Evolutionary conservation across 2,329 filamentous ascomycete species (phyloP), one percentile per base, ranked within the genome.

Genomic region (Alternaria infectoria): DNA sequence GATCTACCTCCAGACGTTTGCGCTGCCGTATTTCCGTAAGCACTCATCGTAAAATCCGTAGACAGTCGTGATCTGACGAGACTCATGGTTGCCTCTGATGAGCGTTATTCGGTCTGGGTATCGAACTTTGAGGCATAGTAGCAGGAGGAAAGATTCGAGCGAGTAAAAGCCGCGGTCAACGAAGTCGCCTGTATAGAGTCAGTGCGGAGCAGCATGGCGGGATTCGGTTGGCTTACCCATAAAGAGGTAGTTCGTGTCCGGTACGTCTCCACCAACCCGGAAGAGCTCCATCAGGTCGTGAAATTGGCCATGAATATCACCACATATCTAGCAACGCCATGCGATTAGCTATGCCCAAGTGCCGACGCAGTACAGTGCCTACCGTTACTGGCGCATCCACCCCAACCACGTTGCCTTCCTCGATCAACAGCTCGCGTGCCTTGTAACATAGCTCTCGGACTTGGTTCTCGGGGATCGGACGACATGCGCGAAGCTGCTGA

Each of bases 31-130:
- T 82, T 98, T 98, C 57, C 95, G 87, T 67, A 97, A 86, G 76
- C 95, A 98, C 83, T 98, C 95, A 77, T 98, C 95, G 83, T 98
- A 98, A 83, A 98, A 98, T 66, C 95, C 95, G 79, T 98, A 98
- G 13, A 98, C 95, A 6, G 93, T 97, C 21, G 95, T 98, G 69
- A 98, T 98, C 80, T 98, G 95, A 62, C 95, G 89, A 47, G 94
- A 97, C 82, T 98, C 95, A 84, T 97, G 93, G 79, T 97, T 97
- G 68, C 95, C 95, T 68, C 95, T 88, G 75, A 98, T 97, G 45
- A 98, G 87, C 5, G 96, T 98, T 84, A 98, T 97, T 71, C 96
- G 93, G 81, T 98, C 93, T 57, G 95, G 96, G 78, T 98, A 98
- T 79, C 95, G 91, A 65, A 98, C 95, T 86, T 98, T 98, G 74